Conservation (phyloP, 2,329 filamentous ascomycete species). For the Aphanoascus verrucosus region DNA sequence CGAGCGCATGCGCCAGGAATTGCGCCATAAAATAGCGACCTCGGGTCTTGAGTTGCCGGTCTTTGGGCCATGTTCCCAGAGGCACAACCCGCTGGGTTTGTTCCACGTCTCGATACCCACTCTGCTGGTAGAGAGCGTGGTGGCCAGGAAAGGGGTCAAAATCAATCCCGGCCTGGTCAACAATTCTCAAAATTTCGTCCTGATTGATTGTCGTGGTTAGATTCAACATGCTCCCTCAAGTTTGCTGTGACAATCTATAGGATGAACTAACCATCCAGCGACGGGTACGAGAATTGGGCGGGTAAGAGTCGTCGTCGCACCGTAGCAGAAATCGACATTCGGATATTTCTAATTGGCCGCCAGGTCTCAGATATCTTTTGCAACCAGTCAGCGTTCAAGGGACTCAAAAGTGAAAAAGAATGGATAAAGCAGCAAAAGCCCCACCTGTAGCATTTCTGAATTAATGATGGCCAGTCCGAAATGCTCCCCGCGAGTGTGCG, state of each 20-base stretch:
- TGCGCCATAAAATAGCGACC: slow-evolving; percentile 21
- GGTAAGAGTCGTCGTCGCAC: slow-evolving; percentile 16
- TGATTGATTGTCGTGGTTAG: background rate
- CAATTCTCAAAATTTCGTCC: slow-evolving; percentile 12
- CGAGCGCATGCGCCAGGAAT: slow-evolving; percentile 20
- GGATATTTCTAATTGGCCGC: slow-evolving; percentile 22
- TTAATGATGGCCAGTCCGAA: slow-evolving; percentile 42
- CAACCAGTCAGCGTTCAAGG: slow-evolving; percentile 16
- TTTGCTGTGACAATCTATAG: background rate
- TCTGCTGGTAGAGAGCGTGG: slow-evolving; percentile 8
- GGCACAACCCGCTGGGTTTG: slow-evolving; percentile 13
- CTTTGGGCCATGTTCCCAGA: slow-evolving; percentile 17
- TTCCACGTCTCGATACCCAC: slow-evolving; percentile 14
- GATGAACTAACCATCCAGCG: slow-evolving; percentile 12
- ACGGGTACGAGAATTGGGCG: slow-evolving; percentile 10
- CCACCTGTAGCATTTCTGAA: slow-evolving; percentile 39
- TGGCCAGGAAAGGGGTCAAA: slow-evolving; percentile 14
- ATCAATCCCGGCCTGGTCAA: slow-evolving; percentile 8
- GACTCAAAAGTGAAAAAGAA: slow-evolving; percentile 21
- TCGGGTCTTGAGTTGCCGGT: slow-evolving; percentile 14
- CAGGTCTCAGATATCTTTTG: slow-evolving; percentile 19
- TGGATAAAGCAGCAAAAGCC: slow-evolving; percentile 23
- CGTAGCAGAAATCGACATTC: slow-evolving; percentile 16
- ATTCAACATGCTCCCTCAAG: background rate
- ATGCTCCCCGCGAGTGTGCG: slow-evolving; percentile 43